Conservation (phyloP, 2,329 filamentous ascomycete species). For the Oidium heveae region DNA sequence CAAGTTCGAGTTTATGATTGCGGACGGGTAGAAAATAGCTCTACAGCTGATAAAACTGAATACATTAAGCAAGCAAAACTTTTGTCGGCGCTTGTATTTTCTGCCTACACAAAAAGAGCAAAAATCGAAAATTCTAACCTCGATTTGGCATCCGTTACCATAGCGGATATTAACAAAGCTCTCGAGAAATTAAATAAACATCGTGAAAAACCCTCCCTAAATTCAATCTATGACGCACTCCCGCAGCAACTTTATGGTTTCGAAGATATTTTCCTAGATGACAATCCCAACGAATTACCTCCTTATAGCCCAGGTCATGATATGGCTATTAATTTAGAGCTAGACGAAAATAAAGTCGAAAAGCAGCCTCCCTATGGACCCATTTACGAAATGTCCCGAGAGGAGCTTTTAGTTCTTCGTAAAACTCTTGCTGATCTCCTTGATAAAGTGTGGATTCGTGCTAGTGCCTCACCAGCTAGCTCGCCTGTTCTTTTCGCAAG, state of each 20-base stretch:
- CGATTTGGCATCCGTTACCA: too few relatives aligned
- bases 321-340: not conserved
- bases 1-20: not conserved
- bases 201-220: too few relatives aligned
- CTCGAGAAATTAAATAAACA: too few relatives aligned
- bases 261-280: too few relatives aligned
- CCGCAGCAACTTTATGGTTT: too few relatives aligned
- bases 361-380: not conserved
- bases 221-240: too few relatives aligned
- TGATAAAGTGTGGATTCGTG: not conserved
- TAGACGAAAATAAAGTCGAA: not conserved
- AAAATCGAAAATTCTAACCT: too few relatives aligned
- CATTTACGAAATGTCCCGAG: not conserved
- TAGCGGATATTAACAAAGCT: too few relatives aligned
- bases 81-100: too few relatives aligned
- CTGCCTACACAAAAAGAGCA: too few relatives aligned
- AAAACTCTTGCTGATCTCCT: not conserved
- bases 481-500: not conserved
- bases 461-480: not conserved
- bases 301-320: not conserved
- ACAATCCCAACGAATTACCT: not conserved
- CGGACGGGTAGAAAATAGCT: not conserved
- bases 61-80: too few relatives aligned
- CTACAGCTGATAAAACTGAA: too few relatives aligned
- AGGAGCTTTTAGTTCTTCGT: not conserved